Percentiles rank a stretch among this genome's conserved stretches.
phyloP scores from a whole-genome alignment of 257 asterid genomes.

The Solanum verrucosum region DNA sequence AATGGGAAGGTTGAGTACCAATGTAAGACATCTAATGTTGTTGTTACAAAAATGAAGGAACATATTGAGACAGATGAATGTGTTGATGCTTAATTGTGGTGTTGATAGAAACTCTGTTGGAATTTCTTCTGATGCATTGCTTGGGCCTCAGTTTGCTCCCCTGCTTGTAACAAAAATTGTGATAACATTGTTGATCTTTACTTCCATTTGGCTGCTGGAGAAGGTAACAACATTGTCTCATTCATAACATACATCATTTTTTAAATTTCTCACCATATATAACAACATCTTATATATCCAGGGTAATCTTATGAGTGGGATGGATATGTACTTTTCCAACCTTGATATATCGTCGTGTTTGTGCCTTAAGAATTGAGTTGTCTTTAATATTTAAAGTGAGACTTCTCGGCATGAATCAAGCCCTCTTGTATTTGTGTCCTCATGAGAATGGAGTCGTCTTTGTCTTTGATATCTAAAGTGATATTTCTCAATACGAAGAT shows the following conservation, averaged over 20 bases:
- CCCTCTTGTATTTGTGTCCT: too few species aligned
- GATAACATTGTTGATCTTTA: slow-evolving; percentile 71
- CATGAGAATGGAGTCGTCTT: neutral
- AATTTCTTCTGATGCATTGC: slow-evolving; percentile 65
- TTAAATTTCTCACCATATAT: too few species aligned
- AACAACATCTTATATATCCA: too few species aligned
- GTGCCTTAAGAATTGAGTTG: neutral
- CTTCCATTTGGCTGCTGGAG: slow-evolving; percentile 63
- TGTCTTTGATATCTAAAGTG: neutral
- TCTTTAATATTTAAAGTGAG: neutral
- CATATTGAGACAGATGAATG: slow-evolving; percentile 47
- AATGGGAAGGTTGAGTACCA: slow-evolving; percentile 19
- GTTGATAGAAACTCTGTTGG: slow-evolving; percentile 48
- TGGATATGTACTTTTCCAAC: neutral
- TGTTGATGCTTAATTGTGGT: slow-evolving; percentile 40
- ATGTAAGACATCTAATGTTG: slow-evolving; percentile 58
- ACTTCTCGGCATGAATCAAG: neutral
- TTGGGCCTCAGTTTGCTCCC: slow-evolving; percentile 42
- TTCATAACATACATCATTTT: neutral
- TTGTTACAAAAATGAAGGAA: slow-evolving; percentile 27
- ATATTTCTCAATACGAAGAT: neutral
- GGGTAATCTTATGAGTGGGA: too few species aligned
- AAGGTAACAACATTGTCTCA: slow-evolving; percentile 34
- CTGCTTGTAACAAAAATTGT: slow-evolving; percentile 47
- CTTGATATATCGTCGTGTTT: neutral